Percentiles rank a stretch among this genome's conserved stretches.
Evolutionary conservation across 176 grass and related monocot genomes (phyloP).

Genomic region (Musa itinerans): DNA sequence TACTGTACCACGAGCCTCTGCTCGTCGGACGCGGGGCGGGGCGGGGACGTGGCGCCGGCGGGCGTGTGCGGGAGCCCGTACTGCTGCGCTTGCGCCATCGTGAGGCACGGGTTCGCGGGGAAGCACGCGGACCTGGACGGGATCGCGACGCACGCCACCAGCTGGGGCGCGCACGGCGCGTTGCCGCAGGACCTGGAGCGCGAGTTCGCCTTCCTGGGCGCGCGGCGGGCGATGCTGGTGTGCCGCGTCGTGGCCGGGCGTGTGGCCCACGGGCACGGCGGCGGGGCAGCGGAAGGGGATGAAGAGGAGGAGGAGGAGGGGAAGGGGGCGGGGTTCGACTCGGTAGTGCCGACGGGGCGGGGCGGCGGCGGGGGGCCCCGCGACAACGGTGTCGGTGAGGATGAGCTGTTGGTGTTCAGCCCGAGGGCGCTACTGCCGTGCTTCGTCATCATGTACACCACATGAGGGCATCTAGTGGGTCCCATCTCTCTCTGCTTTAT

Average conservation of each 20-base stretch:
- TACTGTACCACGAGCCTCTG: constrained; percentile 83
- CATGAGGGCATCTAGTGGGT: background rate
- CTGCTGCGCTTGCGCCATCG: constrained; percentile 70
- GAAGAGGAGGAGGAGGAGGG: background rate
- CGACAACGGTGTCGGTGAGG: background rate
- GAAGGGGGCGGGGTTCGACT: constrained; percentile 46
- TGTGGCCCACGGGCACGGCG: constrained; percentile 7
- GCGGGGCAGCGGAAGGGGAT: background rate
- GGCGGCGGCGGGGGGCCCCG: background rate
- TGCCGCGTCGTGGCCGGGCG: constrained; percentile 73
- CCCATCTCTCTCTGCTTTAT: background rate
- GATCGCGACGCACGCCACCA: constrained; percentile 56
- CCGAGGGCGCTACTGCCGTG: constrained; percentile 76
- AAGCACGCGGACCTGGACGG: constrained; percentile 82
- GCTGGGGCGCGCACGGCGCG: constrained; percentile 47
- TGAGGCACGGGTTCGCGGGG: constrained; percentile 62
- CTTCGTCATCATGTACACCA: constrained; percentile 78
- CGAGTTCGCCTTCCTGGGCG: constrained; percentile 76
- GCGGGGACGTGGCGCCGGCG: constrained; percentile 17
- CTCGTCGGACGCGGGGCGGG: constrained; percentile 13
- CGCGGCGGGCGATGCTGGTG: constrained; percentile 68
- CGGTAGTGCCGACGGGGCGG: constrained; percentile 24
- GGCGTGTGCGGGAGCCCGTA: constrained; percentile 61
- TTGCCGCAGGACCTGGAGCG: constrained; percentile 70
- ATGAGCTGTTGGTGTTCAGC: constrained; percentile 60